Evolutionary conservation across 768 basidiomycete genomes (phyloP).

Genomic region (Lactifluus subvellereus): DNA sequence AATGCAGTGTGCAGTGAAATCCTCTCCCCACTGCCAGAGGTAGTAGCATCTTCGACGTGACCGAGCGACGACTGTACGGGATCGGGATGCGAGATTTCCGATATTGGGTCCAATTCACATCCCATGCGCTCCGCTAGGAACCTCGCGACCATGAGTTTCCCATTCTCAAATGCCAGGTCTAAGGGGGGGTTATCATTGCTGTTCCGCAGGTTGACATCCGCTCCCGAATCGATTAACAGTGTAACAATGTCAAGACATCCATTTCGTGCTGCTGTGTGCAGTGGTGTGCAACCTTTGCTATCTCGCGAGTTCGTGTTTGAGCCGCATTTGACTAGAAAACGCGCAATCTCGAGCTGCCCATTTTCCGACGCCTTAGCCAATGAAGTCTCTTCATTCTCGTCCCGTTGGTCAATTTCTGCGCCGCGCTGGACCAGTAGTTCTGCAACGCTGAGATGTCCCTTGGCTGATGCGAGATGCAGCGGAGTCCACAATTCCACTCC

Average conservation of each 20-base stretch:
- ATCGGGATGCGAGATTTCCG: neutral
- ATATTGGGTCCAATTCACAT: neutral
- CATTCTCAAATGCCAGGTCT: neutral
- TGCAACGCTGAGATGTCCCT: neutral
- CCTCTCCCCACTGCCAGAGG: no score
- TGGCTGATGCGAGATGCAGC: neutral
- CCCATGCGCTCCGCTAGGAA: neutral
- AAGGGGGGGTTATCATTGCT: neutral
- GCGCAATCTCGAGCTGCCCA: neutral
- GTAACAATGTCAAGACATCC: neutral
- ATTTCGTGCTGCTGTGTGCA: neutral
- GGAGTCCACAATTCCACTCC: neutral
- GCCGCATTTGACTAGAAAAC: neutral
- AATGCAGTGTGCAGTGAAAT: neutral
- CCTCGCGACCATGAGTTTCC: neutral
- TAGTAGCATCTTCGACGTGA: accelerated
- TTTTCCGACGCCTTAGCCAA: neutral
- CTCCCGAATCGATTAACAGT: neutral
- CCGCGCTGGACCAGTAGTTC: neutral
- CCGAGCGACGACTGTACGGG: no score
- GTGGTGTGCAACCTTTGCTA: neutral
- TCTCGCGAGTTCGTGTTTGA: neutral
- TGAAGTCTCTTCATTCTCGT: neutral
- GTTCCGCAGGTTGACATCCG: neutral
- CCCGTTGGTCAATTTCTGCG: neutral